phyloP scores from a whole-genome alignment of 805 yeast genomes.

The Candida taoyuanica region DNA sequence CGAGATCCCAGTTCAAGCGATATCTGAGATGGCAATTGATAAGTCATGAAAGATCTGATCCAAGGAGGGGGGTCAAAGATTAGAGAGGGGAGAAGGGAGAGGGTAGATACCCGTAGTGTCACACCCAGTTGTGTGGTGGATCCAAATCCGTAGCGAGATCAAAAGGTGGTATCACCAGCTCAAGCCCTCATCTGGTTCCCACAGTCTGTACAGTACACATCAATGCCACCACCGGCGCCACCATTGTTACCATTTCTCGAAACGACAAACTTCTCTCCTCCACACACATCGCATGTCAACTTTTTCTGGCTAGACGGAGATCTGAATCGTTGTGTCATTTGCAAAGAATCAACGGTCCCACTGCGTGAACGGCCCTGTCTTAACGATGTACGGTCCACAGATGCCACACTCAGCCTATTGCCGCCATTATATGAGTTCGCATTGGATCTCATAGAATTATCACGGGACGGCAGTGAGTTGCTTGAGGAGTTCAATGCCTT shows the following conservation, averaged over 20 bases:
- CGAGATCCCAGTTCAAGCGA: too few species aligned
- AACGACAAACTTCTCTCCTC: conserved; percentile 24
- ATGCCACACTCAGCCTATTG: not conserved
- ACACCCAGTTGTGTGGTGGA: too few species aligned
- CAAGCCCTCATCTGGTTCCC: conserved; percentile 23
- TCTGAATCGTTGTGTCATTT: conserved; percentile 3
- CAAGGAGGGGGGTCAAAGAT: too few species aligned
- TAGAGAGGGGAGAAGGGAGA: not conserved
- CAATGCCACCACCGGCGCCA: conserved; percentile 8
- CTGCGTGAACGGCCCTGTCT: conserved; percentile 16
- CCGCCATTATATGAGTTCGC: not conserved
- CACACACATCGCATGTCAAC: conserved; percentile 24
- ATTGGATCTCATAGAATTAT: conserved; percentile 9
- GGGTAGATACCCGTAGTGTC: too few species aligned
- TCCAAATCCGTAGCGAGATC: too few species aligned
- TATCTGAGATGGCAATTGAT: too few species aligned
- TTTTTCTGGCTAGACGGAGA: conserved; percentile 2
- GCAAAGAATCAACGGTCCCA: conserved; percentile 21
- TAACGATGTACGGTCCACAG: conserved; percentile 2
- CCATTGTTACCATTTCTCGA: conserved; percentile 4
- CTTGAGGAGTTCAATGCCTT: conserved; percentile 17
- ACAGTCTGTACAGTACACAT: conserved; percentile 26
- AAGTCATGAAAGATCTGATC: not conserved
- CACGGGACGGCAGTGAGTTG: conserved; percentile 17
- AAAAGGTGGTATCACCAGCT: too few species aligned